Evolutionary conservation across 2,329 filamentous ascomycete genomes (phyloP).

Genomic region (Cercospora sojina): DNA sequence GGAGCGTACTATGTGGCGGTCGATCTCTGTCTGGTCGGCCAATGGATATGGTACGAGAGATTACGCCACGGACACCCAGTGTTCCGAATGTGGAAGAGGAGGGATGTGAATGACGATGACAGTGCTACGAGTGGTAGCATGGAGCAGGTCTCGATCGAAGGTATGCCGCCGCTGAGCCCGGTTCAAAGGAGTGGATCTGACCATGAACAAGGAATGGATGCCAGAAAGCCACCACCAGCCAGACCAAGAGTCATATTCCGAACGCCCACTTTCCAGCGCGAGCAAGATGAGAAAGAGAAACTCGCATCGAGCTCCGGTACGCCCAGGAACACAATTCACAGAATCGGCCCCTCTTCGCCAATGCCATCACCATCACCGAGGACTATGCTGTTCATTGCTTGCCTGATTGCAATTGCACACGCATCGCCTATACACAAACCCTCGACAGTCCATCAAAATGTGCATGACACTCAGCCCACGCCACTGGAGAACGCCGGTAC

Average conservation of each 20-base stretch:
- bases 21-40: slow-evolving; percentile 60
- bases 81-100: slow-evolving; percentile 37
- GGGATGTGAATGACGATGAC: slow-evolving; percentile 17
- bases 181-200: slow-evolving; percentile 16
- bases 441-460: background rate
- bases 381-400: slow-evolving; percentile 48
- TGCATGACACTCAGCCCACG: slow-evolving; percentile 28
- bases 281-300: slow-evolving; percentile 32
- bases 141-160: slow-evolving; percentile 37
- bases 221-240: slow-evolving; percentile 16
- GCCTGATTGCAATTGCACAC: slow-evolving; percentile 46
- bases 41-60: slow-evolving; percentile 66
- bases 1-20: slow-evolving; percentile 66
- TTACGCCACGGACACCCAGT: slow-evolving; percentile 52
- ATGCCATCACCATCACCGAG: slow-evolving; percentile 49
- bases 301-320: slow-evolving; percentile 26
- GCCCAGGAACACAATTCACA: slow-evolving; percentile 32
- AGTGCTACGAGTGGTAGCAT: slow-evolving; percentile 26
- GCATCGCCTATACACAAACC: slow-evolving; percentile 36
- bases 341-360: slow-evolving; percentile 38
- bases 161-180: slow-evolving; percentile 27
- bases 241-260: slow-evolving; percentile 36
- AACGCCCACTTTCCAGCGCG: slow-evolving; percentile 33
- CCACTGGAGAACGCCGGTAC: slow-evolving; percentile 49
- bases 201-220: slow-evolving; percentile 16